Evolutionary conservation across 371 early-diverging fungal species (phyloP), one percentile per base, ranked within the genome.

Genomic region (Mortierella sp.): DNA sequence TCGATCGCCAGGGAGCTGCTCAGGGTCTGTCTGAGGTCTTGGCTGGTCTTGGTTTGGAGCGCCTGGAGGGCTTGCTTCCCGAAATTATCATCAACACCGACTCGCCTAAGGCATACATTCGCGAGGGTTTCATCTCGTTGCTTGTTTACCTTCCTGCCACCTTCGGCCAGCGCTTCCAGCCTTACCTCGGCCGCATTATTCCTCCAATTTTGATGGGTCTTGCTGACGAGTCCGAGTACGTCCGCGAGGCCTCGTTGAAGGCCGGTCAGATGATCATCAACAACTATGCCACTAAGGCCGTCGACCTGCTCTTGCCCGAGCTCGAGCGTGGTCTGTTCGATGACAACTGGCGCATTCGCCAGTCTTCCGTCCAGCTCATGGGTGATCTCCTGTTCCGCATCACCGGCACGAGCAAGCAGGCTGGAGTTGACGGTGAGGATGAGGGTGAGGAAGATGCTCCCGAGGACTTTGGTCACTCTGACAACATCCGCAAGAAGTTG

Each of bases 1-100:
- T 98, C 18, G 99, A 99, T 83, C 94, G 99, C 58, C 95, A 96
- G 75, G 99, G 99, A 87, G 97, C 99, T 58, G 99, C 99, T 2
- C 99, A 99, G 90, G 99, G 98, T 86, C 92, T 99, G 72, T 93
- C 95, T 43, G 99, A 99, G 88, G 95, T 99, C 6, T 89, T 99
- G 24, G 93, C 97, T 5, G 99, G 98, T 65, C 91, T 98, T 43
- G 99, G 98, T 41, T 80, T 97, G 74, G 94, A 93, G 63, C 93
- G 96, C n/a, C 81, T 99, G 86, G 97, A 98, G 76, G 94, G 92
- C 21, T 88, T 99, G 70, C 90, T 99, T 76, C 98, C 98, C 6
- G 98, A 97, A 77, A 94, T 99, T 56, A 88, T 99, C 68, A 92
- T 93, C 79, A 96, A 96, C 88, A 92, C 96, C 16, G 90, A 91